Evolutionary conservation across 2,329 filamentous ascomycete genomes (phyloP).

Genomic region (Pseudogymnoascus sp.): DNA sequence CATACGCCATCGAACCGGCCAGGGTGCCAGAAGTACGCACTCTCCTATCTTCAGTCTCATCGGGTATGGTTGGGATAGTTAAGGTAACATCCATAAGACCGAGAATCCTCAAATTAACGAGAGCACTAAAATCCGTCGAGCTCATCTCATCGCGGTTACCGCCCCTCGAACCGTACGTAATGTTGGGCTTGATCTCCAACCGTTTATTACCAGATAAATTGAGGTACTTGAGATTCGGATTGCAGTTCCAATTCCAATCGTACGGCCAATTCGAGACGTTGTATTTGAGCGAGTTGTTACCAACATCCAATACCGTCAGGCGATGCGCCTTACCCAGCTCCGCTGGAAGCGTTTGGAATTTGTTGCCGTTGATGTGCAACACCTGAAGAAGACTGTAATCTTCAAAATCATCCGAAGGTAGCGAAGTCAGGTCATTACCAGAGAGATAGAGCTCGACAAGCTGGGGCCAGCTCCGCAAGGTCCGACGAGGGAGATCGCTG

Average conservation of each 20-base stretch:
- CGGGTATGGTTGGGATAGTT: conserved; percentile 84
- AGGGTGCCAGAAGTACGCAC: conserved; percentile 94
- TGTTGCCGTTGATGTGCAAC: conserved; percentile 93
- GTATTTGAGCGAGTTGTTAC: conserved; percentile 93
- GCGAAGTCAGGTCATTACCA: conserved; percentile 83
- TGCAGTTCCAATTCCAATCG: conserved; percentile 99
- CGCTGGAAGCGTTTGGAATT: conserved; percentile 91
- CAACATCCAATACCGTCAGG: conserved; percentile 84
- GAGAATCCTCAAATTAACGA: conserved; percentile 76
- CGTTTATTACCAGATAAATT: conserved; percentile 96
- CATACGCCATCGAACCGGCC: conserved; percentile 84
- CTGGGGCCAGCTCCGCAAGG: conserved; percentile 82
- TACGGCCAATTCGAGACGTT: conserved; percentile 99
- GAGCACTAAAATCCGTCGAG: conserved; percentile 74
- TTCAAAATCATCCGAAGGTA: conserved; percentile 90
- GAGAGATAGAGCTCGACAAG: conserved; percentile 89
- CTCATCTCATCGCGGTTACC: conserved; percentile 52
- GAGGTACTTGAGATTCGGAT: conserved; percentile 86
- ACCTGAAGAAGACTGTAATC: conserved; percentile 81
- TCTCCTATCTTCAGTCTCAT: conserved; percentile 89
- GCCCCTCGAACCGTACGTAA: conserved; percentile 65
- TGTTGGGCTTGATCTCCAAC: conserved; percentile 76
- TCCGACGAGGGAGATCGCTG: conserved; percentile 81
- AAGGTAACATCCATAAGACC: conserved; percentile 97
- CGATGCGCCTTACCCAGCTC: conserved; percentile 93